Evolutionary conservation across 2,329 filamentous ascomycete species (phyloP).

Genomic region (Zymoseptoria tritici): DNA sequence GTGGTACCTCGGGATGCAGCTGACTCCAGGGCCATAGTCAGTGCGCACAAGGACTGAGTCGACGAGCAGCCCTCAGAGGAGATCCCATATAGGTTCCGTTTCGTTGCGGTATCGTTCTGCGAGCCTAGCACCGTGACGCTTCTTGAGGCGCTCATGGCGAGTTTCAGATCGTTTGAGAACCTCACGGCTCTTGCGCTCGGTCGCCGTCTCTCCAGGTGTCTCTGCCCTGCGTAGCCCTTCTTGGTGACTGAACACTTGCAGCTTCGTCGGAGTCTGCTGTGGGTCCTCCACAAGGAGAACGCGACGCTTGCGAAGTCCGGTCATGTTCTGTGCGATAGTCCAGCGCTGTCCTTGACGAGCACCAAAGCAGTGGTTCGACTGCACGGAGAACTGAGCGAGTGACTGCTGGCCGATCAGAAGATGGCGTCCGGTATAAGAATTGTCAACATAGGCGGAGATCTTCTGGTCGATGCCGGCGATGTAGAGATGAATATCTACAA

Average conservation of each 20-base stretch:
- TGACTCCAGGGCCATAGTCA: too few relatives aligned
- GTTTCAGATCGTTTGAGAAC: slow-evolving; percentile 2
- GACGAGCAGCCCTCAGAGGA: too few relatives aligned
- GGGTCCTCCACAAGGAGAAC: slow-evolving; percentile 1
- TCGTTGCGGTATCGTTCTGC: neutral
- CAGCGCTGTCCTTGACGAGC: slow-evolving; percentile 4
- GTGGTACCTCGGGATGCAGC: too few relatives aligned
- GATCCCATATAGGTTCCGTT: too few relatives aligned
- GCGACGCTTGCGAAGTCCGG: neutral
- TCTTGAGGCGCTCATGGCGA: neutral
- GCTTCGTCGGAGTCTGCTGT: neutral
- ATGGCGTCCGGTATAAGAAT: neutral
- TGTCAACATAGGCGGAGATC: slow-evolving; percentile 5
- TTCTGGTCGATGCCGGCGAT: slow-evolving; percentile 4
- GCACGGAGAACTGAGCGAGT: neutral
- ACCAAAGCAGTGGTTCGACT: slow-evolving; percentile 4
- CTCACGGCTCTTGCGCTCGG: slow-evolving; percentile 7
- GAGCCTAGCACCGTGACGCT: neutral
- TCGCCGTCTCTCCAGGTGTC: slow-evolving; percentile 2
- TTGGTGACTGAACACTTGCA: neutral
- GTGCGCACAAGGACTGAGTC: too few relatives aligned
- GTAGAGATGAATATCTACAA: slow-evolving; percentile 3
- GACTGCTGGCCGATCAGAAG: slow-evolving; percentile 1
- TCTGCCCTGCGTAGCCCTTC: slow-evolving; percentile 1
- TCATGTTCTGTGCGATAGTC: neutral